phyloP scores from a whole-genome alignment of 805 yeast species.

The Vanderwaltozyma polyspora region DNA sequence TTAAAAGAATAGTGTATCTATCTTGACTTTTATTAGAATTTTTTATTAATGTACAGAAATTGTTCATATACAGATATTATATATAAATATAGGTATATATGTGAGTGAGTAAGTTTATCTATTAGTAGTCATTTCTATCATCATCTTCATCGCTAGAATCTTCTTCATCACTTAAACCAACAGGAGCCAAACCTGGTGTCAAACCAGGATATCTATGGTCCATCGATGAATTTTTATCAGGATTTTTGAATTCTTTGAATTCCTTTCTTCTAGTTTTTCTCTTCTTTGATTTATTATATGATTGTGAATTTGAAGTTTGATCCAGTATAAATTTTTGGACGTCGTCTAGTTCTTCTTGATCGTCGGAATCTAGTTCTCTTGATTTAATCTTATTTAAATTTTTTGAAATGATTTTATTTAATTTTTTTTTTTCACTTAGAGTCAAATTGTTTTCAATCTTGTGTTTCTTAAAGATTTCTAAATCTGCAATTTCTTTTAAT shows the following conservation, averaged over 20 bases:
- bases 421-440: constrained; percentile 25
- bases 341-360: constrained; percentile 31
- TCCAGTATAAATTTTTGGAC: constrained; percentile 34
- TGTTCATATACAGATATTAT: no score
- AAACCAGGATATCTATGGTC: constrained; percentile 43
- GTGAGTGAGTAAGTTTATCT: no score
- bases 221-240: not conserved
- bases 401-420: constrained; percentile 27
- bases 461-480: constrained; percentile 28
- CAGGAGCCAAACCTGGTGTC: constrained; percentile 82
- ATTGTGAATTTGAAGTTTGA: constrained; percentile 31
- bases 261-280: constrained; percentile 21
- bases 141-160: constrained; percentile 26
- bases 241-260: constrained; percentile 18
- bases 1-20: no score
- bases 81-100: no score
- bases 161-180: constrained; percentile 51
- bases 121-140: no score
- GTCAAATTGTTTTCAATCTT: constrained; percentile 23
- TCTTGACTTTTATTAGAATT: no score
- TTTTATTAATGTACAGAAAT: no score
- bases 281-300: constrained; percentile 26
- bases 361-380: constrained; percentile 31
- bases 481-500: constrained; percentile 25
- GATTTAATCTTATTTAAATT: constrained; percentile 31